phyloP scores from a whole-genome alignment of 2,329 filamentous ascomycete species.

The Microsporum ferrugineum region DNA sequence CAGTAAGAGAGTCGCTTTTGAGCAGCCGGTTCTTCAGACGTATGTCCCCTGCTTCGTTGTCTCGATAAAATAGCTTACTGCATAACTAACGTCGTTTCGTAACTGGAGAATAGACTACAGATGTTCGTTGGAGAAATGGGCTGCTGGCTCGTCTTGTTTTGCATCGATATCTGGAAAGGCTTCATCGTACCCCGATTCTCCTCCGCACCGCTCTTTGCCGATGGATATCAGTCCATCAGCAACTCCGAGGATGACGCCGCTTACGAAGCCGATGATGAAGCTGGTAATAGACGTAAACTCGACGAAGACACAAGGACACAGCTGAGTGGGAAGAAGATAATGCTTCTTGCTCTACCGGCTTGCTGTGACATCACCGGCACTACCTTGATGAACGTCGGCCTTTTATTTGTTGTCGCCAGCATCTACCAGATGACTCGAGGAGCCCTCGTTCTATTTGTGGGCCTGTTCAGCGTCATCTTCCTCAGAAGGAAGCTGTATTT shows the following conservation, averaged over 20 bases:
- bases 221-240: slow-evolving; percentile 57
- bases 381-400: slow-evolving; percentile 91
- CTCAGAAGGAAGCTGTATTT: slow-evolving; percentile 63
- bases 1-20: slow-evolving; percentile 60
- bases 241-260: slow-evolving; percentile 34
- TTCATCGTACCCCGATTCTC: slow-evolving; percentile 34
- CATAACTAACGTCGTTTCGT: background rate
- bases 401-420: slow-evolving; percentile 85
- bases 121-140: slow-evolving; percentile 98
- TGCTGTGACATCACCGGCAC: slow-evolving; percentile 91
- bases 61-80: background rate
- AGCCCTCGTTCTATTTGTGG: slow-evolving; percentile 88
- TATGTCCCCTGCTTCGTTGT: slow-evolving; percentile 20
- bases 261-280: slow-evolving; percentile 35
- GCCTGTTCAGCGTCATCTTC: slow-evolving; percentile 87
- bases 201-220: slow-evolving; percentile 33
- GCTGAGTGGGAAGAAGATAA: slow-evolving; percentile 58
- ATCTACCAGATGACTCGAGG: slow-evolving; percentile 99
- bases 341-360: slow-evolving; percentile 71
- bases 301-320: slow-evolving; percentile 47
- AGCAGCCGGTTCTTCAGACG: slow-evolving; percentile 92
- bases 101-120: slow-evolving; percentile 45
- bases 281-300: slow-evolving; percentile 40
- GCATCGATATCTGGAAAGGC: slow-evolving; percentile 54
- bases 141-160: slow-evolving; percentile 80